Percentiles rank a stretch among this genome's conserved stretches.
Evolutionary conservation across 352 stramenopile genomes (phyloP).

Genomic region (Pythium myriotylum): DNA sequence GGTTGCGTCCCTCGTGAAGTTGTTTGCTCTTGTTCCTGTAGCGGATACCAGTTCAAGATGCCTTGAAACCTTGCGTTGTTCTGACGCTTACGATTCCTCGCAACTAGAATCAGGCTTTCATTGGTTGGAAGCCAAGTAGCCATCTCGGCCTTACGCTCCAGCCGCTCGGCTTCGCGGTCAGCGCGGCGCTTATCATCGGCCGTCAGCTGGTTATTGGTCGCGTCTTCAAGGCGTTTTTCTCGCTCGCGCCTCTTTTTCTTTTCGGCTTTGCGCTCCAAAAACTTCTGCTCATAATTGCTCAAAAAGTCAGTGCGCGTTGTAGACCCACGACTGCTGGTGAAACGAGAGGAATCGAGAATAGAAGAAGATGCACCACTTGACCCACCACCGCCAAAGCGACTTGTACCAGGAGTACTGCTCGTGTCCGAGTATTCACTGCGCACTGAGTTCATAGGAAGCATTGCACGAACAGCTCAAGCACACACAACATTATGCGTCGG

Average conservation of each 20-base stretch:
- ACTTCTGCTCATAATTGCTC: constrained; percentile 59
- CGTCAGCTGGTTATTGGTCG: constrained; percentile 42
- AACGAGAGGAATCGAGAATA: constrained; percentile 44
- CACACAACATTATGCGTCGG: not conserved
- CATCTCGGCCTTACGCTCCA: constrained; percentile 51
- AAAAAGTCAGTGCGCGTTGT: constrained; percentile 54
- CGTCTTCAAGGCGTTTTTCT: constrained; percentile 38
- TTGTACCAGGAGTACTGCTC: constrained; percentile 27
- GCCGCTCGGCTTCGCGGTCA: constrained; percentile 54
- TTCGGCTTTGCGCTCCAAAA: constrained; percentile 50
- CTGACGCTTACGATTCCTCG: constrained; percentile 39
- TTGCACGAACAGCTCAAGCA: not conserved
- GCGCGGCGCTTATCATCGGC: constrained; percentile 47
- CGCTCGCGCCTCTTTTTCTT: constrained; percentile 49
- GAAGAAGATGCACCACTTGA: constrained; percentile 39
- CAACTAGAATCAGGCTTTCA: constrained; percentile 37
- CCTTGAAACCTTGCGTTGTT: constrained; percentile 42
- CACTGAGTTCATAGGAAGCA: constrained; percentile 44
- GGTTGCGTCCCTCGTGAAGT: not conserved
- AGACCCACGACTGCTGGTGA: constrained; percentile 34
- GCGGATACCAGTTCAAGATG: constrained; percentile 57
- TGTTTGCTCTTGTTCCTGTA: constrained; percentile 6
- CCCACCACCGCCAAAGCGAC: constrained; percentile 27
- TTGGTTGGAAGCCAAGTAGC: constrained; percentile 49
- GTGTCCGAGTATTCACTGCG: constrained; percentile 52